Evolutionary conservation across 352 stramenopile genomes (phyloP), one percentile per base, ranked within the genome.

Genomic region (Phytophthora ohioensis): DNA sequence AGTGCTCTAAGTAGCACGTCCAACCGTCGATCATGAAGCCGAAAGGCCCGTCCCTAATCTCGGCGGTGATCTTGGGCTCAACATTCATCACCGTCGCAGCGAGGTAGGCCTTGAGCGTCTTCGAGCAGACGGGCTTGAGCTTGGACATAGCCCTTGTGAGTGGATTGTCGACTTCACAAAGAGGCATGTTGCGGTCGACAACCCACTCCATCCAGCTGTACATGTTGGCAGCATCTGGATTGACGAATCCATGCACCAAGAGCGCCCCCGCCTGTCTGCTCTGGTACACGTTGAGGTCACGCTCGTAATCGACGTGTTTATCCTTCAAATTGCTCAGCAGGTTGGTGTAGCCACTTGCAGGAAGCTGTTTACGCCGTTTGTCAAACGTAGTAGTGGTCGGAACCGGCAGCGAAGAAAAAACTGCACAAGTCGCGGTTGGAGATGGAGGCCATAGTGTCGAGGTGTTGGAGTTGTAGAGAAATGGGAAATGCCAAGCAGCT

Each of bases 321-420:
- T 59, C 52, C 52, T 38, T 59, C 7, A 59, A 17, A 17, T 59
- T 11, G 10, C 52, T 47, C n/a, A 59, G 21, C 4, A 59, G 10
- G 21, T 57, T 57, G 32, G 51, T n/a, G 51, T 57, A 57, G 34
- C 51, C 51, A 46, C 51, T 57, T 11, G 47, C 8, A 54, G 47
- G 27, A 17, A 39, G 30, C 31, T 54, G 47, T 5, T 54, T 54
- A 31, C 15, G 51, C 32, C 34, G 15, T 7, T 34, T 57, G 17
- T 21, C 34, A 45, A 13, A 57, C n/a, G 6, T 11, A 45, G 51
- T 57, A 10, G 15, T 46, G 38, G 17, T 59, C 52, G 4, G n/a
- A 13, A 3, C 11, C 52, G 0, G 13, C 52, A 12, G 36, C 38
- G 30, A 48, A 59, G 4, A 48, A 59, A 10, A 49, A 59, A 4